phyloP scores from a whole-genome alignment of 208 protist genomes.

The Crithidia bombi region DNA sequence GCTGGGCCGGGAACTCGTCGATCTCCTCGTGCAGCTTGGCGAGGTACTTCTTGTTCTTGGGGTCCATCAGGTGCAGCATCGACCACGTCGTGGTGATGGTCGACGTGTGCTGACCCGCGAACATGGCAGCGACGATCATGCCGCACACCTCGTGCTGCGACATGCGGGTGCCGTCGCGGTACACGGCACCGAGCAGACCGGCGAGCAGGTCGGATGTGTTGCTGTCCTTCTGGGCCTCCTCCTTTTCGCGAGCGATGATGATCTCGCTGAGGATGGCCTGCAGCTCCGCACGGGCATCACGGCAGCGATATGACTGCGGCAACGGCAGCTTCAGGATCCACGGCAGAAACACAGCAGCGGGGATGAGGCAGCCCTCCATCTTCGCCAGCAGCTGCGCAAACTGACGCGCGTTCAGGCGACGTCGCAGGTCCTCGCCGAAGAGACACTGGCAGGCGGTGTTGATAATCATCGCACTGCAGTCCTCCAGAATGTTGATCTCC shows the following conservation, averaged over 20 bases:
- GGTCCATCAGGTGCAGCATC: constrained; percentile 82
- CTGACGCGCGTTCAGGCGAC: constrained; percentile 74
- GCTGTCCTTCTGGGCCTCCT: constrained; percentile 77
- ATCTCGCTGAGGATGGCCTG: constrained; percentile 87
- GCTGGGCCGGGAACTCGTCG: constrained; percentile 76
- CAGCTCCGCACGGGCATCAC: constrained; percentile 82
- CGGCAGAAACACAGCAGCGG: constrained; percentile 84
- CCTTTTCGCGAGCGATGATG: constrained; percentile 85
- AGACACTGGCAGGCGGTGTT: constrained; percentile 93
- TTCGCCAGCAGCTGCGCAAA: constrained; percentile 84
- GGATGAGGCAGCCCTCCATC: constrained; percentile 88
- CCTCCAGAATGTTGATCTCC: constrained; percentile 84
- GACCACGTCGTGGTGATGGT: constrained; percentile 92
- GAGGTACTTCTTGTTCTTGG: constrained; percentile 65
- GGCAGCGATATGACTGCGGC: constrained; percentile 78
- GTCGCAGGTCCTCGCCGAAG: constrained; percentile 91
- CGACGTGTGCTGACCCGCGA: constrained; percentile 94
- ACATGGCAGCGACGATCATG: constrained; percentile 92
- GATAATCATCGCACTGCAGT: constrained; percentile 93
- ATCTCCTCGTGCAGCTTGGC: constrained; percentile 71
- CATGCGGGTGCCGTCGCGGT: constrained; percentile 87
- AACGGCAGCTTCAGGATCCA: constrained; percentile 82
- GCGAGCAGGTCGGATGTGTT: constrained; percentile 87
- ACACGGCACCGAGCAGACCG: constrained; percentile 82
- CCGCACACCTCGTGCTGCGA: constrained; percentile 92